A percentile compares a stretch with the other conserved stretches of the same genome.
Evolutionary conservation across 2,329 filamentous ascomycete genomes (phyloP).

Genomic region (Fusarium heterosporum): DNA sequence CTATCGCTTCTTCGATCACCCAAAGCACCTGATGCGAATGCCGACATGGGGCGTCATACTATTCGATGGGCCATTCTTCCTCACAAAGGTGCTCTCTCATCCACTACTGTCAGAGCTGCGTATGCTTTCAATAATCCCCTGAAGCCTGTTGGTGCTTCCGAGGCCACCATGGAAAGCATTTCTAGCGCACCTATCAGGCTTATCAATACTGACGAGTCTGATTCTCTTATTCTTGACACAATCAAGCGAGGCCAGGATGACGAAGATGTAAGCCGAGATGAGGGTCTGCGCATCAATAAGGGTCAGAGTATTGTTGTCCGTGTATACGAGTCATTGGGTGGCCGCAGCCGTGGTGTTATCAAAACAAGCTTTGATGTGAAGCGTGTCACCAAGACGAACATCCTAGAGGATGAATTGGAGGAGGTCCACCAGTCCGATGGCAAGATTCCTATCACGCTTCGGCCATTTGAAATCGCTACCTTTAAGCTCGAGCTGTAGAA

Average conservation of each 20-base stretch:
- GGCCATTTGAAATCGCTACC: constrained; percentile 88
- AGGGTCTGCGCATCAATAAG: constrained; percentile 71
- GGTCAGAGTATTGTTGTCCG: constrained; percentile 85
- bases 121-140: constrained; percentile 93
- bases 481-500: constrained; percentile 71
- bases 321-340: constrained; percentile 90
- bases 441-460: constrained; percentile 72
- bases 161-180: constrained; percentile 46
- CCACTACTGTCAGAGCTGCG: constrained; percentile 81
- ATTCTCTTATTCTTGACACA: constrained; percentile 83
- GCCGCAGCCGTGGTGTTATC: constrained; percentile 78
- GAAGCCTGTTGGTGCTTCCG: constrained; percentile 50
- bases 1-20: constrained; percentile 86
- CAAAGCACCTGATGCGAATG: constrained; percentile 92
- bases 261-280: constrained; percentile 73
- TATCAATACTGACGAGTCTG: constrained; percentile 63
- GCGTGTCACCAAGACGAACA: constrained; percentile 83
- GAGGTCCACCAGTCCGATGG: constrained; percentile 65
- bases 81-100: constrained; percentile 77
- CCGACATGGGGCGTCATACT: constrained; percentile 90
- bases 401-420: constrained; percentile 87
- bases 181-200: constrained; percentile 69
- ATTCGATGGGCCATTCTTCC: constrained; percentile 94
- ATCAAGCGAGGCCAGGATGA: constrained; percentile 95
- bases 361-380: constrained; percentile 76